Base-by-base conservation (phyloP, 306 rosid genomes). In the Argentina anserina region DNA sequence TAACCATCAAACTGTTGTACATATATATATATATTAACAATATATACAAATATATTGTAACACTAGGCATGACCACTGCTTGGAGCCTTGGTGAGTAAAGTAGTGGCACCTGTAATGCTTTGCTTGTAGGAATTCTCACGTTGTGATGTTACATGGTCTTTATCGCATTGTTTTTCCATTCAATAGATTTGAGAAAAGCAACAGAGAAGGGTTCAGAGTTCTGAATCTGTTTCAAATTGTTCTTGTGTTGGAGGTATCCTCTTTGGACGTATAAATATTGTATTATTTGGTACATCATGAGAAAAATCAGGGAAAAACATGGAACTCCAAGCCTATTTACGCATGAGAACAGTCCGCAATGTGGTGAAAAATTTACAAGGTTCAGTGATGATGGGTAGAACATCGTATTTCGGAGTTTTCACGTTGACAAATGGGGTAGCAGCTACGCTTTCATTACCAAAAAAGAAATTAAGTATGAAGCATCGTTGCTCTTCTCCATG, bases 401-500 rank as follows among this genome's bases (percentile, higher is more conserved):
- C n/a, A n/a, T n/a, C n/a, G n/a, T n/a, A n/a, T n/a, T n/a, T n/a
- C n/a, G n/a, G n/a, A n/a, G n/a, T n/a, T n/a, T n/a, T n/a, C n/a
- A n/a, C n/a, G n/a, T n/a, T n/a, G 60, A 3, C 13, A 26, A 56
- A 28, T 25, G 53, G 8, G 55, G 12, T 17, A 15, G 63, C 60
- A 34, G 75, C 78, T 49, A 43, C 21, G 56, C 77, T 69, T 37
- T 59, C 63, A 43, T 53, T 45, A 34, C 64, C n/a, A n/a, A 29
- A 58, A 77, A 55, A 46, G 34, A 77, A 62, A 39, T 14, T 10
- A 71, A 74, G 79, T 69, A 78, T 82, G 71, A 73, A 76, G 81
- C 70, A 80, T 76, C 78, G 78, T 73, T 67, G 82, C 79, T 79
- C 74, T 64, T 81, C 63, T 69, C 42, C 69, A 67, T 62, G 74